Conservation (phyloP, 2,329 filamentous ascomycete genomes). For the Fusarium sambucinum region DNA sequence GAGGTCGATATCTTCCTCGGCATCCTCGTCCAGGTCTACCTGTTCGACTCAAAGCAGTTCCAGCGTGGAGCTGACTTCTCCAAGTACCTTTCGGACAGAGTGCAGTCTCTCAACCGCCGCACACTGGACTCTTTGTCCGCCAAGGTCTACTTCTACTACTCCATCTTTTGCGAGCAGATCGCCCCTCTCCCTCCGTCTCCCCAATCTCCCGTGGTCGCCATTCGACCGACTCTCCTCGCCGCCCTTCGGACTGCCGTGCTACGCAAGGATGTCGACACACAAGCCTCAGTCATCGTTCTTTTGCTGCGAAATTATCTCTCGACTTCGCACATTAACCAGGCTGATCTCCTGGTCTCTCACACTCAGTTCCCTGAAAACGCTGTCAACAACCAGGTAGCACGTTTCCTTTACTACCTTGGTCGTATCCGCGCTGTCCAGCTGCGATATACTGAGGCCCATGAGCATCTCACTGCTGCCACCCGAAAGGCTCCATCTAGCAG, state of each 20-base stretch:
- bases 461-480: constrained; percentile 91
- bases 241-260: constrained; percentile 95
- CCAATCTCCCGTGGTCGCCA: constrained; percentile 85
- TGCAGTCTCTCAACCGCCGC: constrained; percentile 90
- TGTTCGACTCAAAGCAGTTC: constrained; percentile 86
- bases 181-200: constrained; percentile 89
- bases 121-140: constrained; percentile 94
- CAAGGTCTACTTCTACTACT: constrained; percentile 98
- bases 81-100: constrained; percentile 81
- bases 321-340: constrained; percentile 96
- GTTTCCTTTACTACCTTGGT: constrained; percentile 97
- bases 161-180: constrained; percentile 92
- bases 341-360: constrained; percentile 94
- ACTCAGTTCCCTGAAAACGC: constrained; percentile 95
- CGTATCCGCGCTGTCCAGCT: constrained; percentile 97
- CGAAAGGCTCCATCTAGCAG: constrained; percentile 93
- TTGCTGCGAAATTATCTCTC: constrained; percentile 95
- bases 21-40: constrained; percentile 86
- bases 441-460: constrained; percentile 95
- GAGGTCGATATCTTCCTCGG: constrained; percentile 91
- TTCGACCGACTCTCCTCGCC: constrained; percentile 86
- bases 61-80: constrained; percentile 88
- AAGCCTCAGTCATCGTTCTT: constrained; percentile 94
- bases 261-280: constrained; percentile 96
- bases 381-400: constrained; percentile 97